A percentile compares a stretch with the other conserved stretches of the same genome.
phyloP scores from a whole-genome alignment of 768 basidiomycete species.

The Pleurotus cornucopiae region DNA sequence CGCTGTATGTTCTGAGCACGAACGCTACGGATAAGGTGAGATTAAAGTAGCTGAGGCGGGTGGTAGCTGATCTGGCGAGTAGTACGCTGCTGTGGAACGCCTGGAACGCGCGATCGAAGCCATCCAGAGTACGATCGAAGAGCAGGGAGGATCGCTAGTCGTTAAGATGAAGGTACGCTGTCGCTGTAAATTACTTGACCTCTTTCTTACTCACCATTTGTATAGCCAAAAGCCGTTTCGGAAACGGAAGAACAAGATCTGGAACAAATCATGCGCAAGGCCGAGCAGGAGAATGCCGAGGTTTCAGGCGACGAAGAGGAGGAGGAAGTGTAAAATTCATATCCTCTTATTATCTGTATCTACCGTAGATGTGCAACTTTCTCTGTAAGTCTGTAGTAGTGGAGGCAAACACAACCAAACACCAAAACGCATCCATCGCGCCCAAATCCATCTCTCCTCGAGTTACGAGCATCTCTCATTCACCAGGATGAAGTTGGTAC shows the following conservation, averaged over 20 bases:
- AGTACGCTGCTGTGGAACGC: conserved; percentile 87
- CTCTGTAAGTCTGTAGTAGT: no score
- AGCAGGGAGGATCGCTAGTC: conserved; percentile 78
- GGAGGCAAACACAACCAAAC: no score
- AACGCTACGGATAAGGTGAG: conserved; percentile 94
- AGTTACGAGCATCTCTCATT: no score
- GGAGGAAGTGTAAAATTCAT: conserved; percentile 32
- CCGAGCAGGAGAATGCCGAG: conserved; percentile 90
- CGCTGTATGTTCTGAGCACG: conserved; percentile 91
- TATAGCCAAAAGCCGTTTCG: conserved; percentile 93
- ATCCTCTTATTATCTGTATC: no score
- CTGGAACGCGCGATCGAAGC: conserved; percentile 91
- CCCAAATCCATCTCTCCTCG: no score
- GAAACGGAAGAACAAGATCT: conserved; percentile 98
- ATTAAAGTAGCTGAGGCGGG: background rate
- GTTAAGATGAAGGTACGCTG: conserved; percentile 91
- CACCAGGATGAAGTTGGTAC: no score
- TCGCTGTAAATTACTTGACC: background rate
- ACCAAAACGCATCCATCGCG: no score
- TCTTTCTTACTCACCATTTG: background rate
- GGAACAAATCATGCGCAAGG: conserved; percentile 95
- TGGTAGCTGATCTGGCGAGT: background rate
- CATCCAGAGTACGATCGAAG: conserved; percentile 81
- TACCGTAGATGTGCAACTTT: no score
- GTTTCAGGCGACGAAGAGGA: conserved; percentile 94